Evolutionary conservation across 2,329 filamentous ascomycete genomes (phyloP).

Genomic region (Coleophoma eucalyptorum): DNA sequence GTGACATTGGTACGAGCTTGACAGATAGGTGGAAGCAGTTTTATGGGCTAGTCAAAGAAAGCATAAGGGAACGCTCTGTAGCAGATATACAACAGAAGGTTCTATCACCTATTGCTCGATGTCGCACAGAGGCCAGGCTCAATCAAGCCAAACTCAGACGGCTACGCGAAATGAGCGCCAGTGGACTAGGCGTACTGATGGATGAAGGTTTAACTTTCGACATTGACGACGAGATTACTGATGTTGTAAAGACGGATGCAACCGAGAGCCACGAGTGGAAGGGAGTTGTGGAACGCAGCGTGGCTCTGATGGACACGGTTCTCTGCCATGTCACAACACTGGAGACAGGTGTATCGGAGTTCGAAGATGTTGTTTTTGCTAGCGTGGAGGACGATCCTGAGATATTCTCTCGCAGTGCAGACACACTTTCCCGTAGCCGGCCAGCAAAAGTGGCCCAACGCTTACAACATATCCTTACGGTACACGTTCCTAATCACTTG

Average conservation of each 20-base stretch:
- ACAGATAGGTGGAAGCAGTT: constrained; percentile 63
- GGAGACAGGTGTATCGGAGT: constrained; percentile 58
- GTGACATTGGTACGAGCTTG: constrained; percentile 29
- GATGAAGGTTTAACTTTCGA: constrained; percentile 77
- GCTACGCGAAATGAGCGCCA: constrained; percentile 77
- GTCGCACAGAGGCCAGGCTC: constrained; percentile 67
- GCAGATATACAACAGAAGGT: constrained; percentile 67
- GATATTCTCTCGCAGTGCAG: constrained; percentile 45
- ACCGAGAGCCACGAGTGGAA: constrained; percentile 57
- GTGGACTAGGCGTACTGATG: constrained; percentile 80
- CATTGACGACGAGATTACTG: constrained; percentile 51
- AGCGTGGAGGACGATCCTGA: constrained; percentile 59
- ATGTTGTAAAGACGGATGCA: constrained; percentile 38
- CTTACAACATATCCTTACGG: constrained; percentile 64
- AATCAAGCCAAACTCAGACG: constrained; percentile 71
- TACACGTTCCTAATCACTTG: constrained; percentile 65
- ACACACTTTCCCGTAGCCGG: constrained; percentile 22
- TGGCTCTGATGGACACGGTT: constrained; percentile 83
- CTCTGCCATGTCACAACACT: constrained; percentile 66
- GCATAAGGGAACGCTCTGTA: constrained; percentile 68
- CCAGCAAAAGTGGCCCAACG: constrained; percentile 62
- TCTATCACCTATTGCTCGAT: constrained; percentile 73
- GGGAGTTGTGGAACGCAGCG: constrained; percentile 72
- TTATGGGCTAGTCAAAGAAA: constrained; percentile 75
- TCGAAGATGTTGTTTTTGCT: constrained; percentile 62